Conservation (phyloP, 2,329 filamentous ascomycete genomes). For the Botrytis pseudocinerea region DNA sequence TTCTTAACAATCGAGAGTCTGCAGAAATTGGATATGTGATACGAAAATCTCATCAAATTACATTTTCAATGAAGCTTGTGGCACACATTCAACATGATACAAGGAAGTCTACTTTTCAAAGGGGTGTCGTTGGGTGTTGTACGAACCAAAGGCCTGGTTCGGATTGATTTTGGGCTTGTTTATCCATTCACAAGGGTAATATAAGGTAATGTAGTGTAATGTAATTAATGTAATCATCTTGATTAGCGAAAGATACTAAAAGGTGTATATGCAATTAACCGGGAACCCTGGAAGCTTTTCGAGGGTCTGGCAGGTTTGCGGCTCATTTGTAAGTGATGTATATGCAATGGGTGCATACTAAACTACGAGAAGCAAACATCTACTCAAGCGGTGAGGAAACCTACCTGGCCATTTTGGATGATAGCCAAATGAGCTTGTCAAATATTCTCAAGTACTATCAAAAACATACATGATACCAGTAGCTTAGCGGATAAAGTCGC, state of each 20-base stretch:
- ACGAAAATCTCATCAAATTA: conserved; percentile 19
- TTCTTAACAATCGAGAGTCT: not conserved
- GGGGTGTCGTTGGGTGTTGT: not conserved
- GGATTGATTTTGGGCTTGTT: conserved; percentile 7
- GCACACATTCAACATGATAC: not conserved
- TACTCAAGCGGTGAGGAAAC: conserved; percentile 19
- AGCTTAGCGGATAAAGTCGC: conserved; percentile 21
- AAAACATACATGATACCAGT: conserved; percentile 12
- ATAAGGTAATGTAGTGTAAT: not conserved
- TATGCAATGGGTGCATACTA: conserved; percentile 7
- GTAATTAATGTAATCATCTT: conserved; percentile 16
- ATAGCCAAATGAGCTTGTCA: conserved; percentile 9
- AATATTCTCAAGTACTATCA: conserved; percentile 13
- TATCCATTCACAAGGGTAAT: conserved; percentile 4
- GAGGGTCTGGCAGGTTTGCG: conserved; percentile 9
- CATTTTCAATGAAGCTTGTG: conserved; percentile 7
- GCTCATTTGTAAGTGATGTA: conserved; percentile 17
- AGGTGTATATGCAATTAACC: conserved; percentile 12
- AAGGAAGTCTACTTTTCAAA: not conserved
- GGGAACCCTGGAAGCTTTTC: conserved; percentile 13
- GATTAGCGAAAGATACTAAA: conserved; percentile 11
- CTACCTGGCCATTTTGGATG: conserved; percentile 3
- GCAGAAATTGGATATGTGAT: conserved; percentile 14
- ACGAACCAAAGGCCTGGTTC: conserved; percentile 21
- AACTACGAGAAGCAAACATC: conserved; percentile 8